Evolutionary conservation across 768 basidiomycete species (phyloP).

Genomic region (Kwoniella sp.): DNA sequence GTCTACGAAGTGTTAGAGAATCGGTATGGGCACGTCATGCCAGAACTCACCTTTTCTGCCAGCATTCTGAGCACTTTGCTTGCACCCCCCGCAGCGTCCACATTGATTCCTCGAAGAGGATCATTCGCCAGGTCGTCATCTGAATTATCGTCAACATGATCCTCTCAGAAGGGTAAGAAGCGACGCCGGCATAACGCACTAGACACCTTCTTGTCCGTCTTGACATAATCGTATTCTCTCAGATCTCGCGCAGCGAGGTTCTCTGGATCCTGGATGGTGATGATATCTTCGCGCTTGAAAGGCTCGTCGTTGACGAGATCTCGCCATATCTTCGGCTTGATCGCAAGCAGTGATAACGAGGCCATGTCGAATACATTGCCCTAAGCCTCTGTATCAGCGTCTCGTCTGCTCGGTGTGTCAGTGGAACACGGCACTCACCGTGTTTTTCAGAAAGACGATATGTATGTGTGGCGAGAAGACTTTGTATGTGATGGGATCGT

Average conservation of each 20-base stretch:
- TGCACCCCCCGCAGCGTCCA: conserved; percentile 51
- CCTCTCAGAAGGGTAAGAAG: background rate
- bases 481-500: conserved; percentile 97
- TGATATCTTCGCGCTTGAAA: conserved; percentile 84
- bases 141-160: conserved; percentile 3
- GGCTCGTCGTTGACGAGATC: conserved; percentile 81
- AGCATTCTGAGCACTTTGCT: conserved; percentile 50
- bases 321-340: conserved; percentile 55
- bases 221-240: conserved; percentile 53
- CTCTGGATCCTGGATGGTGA: conserved; percentile 70
- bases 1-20: conserved; percentile 16
- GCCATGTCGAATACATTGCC: conserved; percentile 51
- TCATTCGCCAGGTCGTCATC: conserved; percentile 42
- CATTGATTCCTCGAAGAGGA: conserved; percentile 51
- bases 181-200: conserved; percentile 24
- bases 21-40: background rate
- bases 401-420: no score
- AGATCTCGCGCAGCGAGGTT: conserved; percentile 51
- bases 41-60: conserved; percentile 45
- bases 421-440: conserved; percentile 23
- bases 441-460: conserved; percentile 88
- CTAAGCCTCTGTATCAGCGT: no score
- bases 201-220: conserved; percentile 47
- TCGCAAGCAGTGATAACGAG: conserved; percentile 46
- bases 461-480: conserved; percentile 95